Conservation (phyloP, 192 early-diverging fungal species). For the Linnemannia hyalina region DNA sequence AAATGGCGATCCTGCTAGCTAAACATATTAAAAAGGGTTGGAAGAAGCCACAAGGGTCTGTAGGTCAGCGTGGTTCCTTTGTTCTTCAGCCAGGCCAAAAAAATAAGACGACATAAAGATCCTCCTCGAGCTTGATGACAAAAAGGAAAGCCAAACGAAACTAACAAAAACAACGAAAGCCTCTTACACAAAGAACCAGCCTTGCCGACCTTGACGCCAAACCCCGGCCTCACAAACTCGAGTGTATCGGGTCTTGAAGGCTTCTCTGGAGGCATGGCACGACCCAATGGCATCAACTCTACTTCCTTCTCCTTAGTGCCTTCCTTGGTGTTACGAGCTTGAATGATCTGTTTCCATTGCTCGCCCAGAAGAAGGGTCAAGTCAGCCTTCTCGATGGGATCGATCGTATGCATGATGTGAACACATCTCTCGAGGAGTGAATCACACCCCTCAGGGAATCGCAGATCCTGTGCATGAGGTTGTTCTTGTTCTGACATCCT, state of each 20-base stretch:
- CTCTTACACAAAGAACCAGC: slow-evolving; percentile 58
- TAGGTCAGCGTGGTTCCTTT: neutral
- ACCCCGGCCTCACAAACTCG: slow-evolving; percentile 58
- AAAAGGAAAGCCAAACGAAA: neutral
- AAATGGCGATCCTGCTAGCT: slow-evolving; percentile 68
- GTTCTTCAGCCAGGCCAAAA: neutral
- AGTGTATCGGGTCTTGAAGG: slow-evolving; percentile 62
- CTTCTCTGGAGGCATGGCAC: slow-evolving; percentile 61
- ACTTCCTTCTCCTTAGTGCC: neutral
- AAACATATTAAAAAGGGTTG: neutral
- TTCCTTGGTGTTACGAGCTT: slow-evolving; percentile 9
- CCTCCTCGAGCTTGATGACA: neutral
- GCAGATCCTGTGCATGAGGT: slow-evolving; percentile 3
- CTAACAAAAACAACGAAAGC: slow-evolving; percentile 3
- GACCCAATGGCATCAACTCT: slow-evolving; percentile 45
- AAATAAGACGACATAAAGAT: neutral
- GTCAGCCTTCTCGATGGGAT: slow-evolving; percentile 67
- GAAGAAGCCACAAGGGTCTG: neutral
- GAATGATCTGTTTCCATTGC: slow-evolving; percentile 41
- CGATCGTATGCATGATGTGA: slow-evolving; percentile 65
- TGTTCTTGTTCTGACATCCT: neutral
- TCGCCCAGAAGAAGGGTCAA: slow-evolving; percentile 44
- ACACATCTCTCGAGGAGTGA: slow-evolving; percentile 65
- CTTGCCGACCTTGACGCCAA: slow-evolving; percentile 62
- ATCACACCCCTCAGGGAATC: slow-evolving; percentile 46